Evolutionary conservation across 176 grass and related monocot species (phyloP).

Genomic region (Aegilops bicornis): DNA sequence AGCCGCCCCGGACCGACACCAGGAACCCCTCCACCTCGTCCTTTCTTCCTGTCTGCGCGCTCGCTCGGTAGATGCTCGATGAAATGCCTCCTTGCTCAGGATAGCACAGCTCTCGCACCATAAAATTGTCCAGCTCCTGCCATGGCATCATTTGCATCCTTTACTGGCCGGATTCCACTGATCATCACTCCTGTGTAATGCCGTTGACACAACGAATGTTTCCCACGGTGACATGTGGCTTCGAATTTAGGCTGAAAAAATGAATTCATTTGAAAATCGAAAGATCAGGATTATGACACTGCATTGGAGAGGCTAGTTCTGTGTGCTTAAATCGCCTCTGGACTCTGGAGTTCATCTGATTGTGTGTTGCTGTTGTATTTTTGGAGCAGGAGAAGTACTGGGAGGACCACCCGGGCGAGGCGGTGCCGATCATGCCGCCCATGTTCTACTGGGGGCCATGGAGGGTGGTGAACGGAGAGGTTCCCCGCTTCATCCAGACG

Average conservation of each 20-base stretch:
- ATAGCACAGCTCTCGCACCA: not conserved
- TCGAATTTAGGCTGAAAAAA: too few relatives aligned
- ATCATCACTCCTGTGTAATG: too few relatives aligned
- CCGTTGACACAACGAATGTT: too few relatives aligned
- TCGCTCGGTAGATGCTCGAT: constrained; percentile 3
- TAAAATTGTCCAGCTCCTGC: too few relatives aligned
- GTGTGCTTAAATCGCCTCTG: not conserved
- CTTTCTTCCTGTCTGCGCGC: not conserved
- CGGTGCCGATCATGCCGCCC: constrained; percentile 88
- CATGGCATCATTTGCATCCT: too few relatives aligned
- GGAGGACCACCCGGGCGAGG: constrained; percentile 91
- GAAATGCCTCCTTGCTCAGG: constrained; percentile 22
- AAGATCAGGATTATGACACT: not conserved
- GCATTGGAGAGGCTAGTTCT: not conserved
- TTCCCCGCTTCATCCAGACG: constrained; percentile 47
- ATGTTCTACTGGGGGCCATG: constrained; percentile 98
- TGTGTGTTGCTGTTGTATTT: not conserved
- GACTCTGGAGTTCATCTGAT: not conserved
- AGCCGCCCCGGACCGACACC: not conserved
- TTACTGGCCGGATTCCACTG: too few relatives aligned
- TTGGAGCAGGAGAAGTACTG: constrained; percentile 85
- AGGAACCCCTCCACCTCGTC: not conserved
- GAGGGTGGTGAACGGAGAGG: constrained; percentile 75
- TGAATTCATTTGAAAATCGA: not conserved
- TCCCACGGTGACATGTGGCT: too few relatives aligned